A percentile compares a stretch with the other conserved stretches of the same genome.
Evolutionary conservation across 2,329 filamentous ascomycete genomes (phyloP).

Genomic region (Aspergillus sp.): DNA sequence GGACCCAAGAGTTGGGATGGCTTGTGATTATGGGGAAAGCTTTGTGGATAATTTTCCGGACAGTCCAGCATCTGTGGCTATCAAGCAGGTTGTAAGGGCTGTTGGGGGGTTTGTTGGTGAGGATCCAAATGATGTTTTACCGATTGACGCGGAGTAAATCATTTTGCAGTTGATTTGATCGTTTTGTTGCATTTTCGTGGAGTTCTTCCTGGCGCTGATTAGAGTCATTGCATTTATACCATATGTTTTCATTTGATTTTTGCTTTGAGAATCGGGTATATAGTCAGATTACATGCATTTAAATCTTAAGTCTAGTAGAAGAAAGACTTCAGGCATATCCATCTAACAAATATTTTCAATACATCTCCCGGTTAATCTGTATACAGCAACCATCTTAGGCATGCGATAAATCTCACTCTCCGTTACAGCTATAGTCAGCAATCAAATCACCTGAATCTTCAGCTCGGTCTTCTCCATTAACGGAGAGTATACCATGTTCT

Average conservation of each 20-base stretch:
- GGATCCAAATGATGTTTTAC: conserved; percentile 53
- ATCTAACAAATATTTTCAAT: neutral
- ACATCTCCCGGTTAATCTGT: neutral
- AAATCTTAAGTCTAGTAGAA: neutral
- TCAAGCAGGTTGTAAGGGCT: conserved; percentile 75
- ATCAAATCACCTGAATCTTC: neutral
- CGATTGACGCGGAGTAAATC: conserved; percentile 34
- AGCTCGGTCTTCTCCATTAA: neutral
- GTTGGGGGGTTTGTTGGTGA: conserved; percentile 67
- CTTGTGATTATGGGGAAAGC: conserved; percentile 95
- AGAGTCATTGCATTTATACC: conserved; percentile 13
- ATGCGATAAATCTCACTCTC: neutral
- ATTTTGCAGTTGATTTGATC: neutral
- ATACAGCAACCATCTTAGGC: neutral
- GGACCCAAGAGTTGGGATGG: conserved; percentile 92
- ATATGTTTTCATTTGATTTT: neutral
- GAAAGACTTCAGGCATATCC: neutral
- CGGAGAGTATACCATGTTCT: no score
- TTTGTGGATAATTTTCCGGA: conserved; percentile 94
- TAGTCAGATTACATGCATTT: neutral
- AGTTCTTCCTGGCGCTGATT: neutral
- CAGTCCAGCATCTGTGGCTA: conserved; percentile 81
- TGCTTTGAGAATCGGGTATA: neutral
- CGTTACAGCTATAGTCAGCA: neutral
- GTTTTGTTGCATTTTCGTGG: conserved; percentile 16